Evolutionary conservation across 2,329 filamentous ascomycete genomes (phyloP).

Genomic region (Botryotinia convoluta): DNA sequence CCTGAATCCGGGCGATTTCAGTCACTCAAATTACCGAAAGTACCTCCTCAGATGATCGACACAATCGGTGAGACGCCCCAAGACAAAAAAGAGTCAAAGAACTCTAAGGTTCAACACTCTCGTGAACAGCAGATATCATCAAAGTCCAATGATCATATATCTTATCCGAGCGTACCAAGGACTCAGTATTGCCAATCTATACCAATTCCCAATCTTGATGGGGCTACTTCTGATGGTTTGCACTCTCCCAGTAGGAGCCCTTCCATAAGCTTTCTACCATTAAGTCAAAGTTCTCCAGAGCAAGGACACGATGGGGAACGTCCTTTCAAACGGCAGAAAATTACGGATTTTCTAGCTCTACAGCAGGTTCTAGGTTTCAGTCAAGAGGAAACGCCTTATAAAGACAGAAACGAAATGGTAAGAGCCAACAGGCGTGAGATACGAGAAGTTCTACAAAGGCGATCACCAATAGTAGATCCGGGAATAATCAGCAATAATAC

Average conservation of each 20-base stretch:
- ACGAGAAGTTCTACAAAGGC: not conserved
- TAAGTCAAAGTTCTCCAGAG: not conserved
- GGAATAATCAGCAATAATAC: not conserved
- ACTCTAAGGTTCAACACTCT: not conserved
- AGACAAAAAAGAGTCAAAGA: not conserved
- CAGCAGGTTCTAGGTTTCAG: conserved; percentile 9
- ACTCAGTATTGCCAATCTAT: not conserved
- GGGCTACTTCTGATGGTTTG: not conserved
- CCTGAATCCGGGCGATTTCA: not conserved
- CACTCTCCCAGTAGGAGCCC: not conserved
- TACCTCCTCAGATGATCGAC: not conserved
- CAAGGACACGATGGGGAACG: not conserved
- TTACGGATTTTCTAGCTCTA: not conserved
- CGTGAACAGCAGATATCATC: not conserved
- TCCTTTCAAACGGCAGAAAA: conserved; percentile 11
- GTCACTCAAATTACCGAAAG: not conserved
- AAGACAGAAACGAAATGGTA: conserved; percentile 16
- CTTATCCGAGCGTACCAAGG: not conserved
- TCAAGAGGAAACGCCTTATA: conserved; percentile 8
- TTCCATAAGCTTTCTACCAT: not conserved
- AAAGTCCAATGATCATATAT: not conserved
- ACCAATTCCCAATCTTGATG: conserved; percentile 2
- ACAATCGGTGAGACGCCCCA: not conserved
- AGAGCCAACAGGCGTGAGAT: conserved; percentile 10
- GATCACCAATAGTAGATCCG: not conserved